Evolutionary conservation across 202 grass and related monocot genomes (phyloP), one percentile per base, ranked within the genome.

Genomic region (Digitaria exilis): DNA sequence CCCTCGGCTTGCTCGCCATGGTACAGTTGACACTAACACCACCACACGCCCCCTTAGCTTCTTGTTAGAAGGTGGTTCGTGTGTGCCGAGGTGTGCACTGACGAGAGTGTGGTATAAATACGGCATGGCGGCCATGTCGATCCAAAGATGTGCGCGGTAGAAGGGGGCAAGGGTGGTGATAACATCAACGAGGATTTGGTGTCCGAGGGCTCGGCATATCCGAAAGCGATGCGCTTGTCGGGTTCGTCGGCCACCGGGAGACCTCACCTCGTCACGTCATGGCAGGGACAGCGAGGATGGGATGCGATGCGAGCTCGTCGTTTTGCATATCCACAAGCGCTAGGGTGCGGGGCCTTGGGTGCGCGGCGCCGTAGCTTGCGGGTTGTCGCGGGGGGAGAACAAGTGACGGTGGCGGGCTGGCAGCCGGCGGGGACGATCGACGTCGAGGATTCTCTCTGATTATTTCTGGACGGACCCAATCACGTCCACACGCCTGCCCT

Each of bases 121-220:
- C 17, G 71, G 10, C 7, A 11, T 29, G 32, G 71, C 16, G 28
- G 0, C 12, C 45, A 71, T 9, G 78, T 63, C 0, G 44, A 65
- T 75, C 60, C 87, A 89, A 81, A 10, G 11, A 7, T 77, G 77
- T 7, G 31, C 3, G 54, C 4, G 54, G 63, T 28, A 37, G 45
- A 64, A 77, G 82, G 45, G 82, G 55, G 71, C 77, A 76, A 45
- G 55, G 1, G 22, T 64, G 87, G 87, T 89, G 87, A 89, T 89
- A 55, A 69, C 41, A 85, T 65, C 87, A 70, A 89, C 57, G 87
- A 21, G 15, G 63, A 7, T 37, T 19, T 16, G 35, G 31, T 14
- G n/a, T 52, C 64, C 52, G 24, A 14, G 18, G 75, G 9, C 68
- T 48, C 14, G 78, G 25, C 31, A 45, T 75, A 52, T 80, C 50